A percentile compares a stretch with the other conserved stretches of the same genome.
These are phyloP conservation scores for Solanum paucissectum DNA, from an alignment of 257 asterid genomes.

Conservation along the genomic window DNA sequence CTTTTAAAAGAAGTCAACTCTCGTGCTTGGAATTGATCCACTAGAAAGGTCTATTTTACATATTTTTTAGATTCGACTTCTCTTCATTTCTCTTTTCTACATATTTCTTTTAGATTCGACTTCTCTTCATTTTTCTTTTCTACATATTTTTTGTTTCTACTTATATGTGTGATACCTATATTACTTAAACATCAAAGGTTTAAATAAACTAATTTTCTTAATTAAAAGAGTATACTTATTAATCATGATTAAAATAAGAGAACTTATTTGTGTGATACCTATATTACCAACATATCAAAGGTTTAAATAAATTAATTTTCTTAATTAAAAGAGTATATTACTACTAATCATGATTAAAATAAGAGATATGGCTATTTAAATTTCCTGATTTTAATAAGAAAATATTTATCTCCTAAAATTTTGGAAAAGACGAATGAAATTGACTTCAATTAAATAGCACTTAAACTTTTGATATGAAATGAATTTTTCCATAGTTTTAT, in stretches of 20 bases:
- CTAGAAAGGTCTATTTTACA: not conserved
- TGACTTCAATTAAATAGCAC: not conserved
- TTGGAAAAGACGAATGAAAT: not conserved
- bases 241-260: not conserved
- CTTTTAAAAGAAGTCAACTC: accelerated
- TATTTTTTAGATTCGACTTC: not conserved
- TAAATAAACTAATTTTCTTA: not conserved
- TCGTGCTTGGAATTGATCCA: not conserved
- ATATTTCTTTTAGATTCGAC: no score
- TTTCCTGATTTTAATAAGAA: not conserved
- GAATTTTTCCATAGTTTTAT: not conserved
- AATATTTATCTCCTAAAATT: not conserved
- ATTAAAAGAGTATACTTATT: not conserved
- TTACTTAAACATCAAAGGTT: not conserved
- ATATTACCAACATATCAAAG: not conserved
- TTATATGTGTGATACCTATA: not conserved
- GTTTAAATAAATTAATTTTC: not conserved
- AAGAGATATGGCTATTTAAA: not conserved
- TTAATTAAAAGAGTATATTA: not conserved
- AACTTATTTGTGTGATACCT: not conserved
- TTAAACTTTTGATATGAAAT: not conserved
- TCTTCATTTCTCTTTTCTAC: not conserved
- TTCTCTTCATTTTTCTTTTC: no score
- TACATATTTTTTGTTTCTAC: no score
- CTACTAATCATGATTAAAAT: not conserved